Evolutionary conservation across 495 filamentous ascomycete genomes (phyloP), one percentile per base, ranked within the genome.

Genomic region (Hapsidospora chrysogenum): DNA sequence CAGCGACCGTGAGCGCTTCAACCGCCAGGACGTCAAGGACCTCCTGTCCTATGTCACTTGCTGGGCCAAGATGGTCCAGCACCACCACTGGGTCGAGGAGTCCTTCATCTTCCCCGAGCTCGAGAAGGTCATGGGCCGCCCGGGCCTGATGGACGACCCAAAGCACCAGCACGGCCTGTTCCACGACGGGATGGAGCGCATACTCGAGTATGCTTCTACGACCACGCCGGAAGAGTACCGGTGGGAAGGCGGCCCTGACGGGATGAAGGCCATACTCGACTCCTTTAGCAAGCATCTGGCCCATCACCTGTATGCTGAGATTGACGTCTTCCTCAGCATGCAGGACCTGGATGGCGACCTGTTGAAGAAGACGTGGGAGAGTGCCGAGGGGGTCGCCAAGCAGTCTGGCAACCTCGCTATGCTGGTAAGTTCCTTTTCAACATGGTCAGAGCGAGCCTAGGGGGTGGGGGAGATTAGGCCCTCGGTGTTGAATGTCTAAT

Each of bases 71-170:
- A 35, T 38, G 35, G 34, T 44, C 5, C 32, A 45, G 9, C 36
- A 41, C 29, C 43, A 42, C 15, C 36, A 42, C 18, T 32, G 20
- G 34, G 39, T 38, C n/a, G 39, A 41, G 25, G 39, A 45, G 13
- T 17, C 21, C 2, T 39, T 36, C 10, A 20, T 41, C 15, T 45
- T 45, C 20, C 39, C 39, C 1, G 43, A 41, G 21, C 17, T 41
- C 13, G 32, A 34, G 19, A 39, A 37, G n/a, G 22, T 45, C 16
- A 39, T 35, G 16, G 42, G 42, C 23, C 25, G 27, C 11, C 33
- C 33, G 15, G 39, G 42, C 7, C 7, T 45, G 3, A 41, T 45
- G 42, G 20, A 36, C 21, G 38, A 35, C 1, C 29, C 34, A 3
- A 15, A 29, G 15, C 21, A 39, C 13, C 38, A 45, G 22, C 42